Evolutionary conservation across 768 basidiomycete genomes (phyloP).

Genomic region (Russula abietina): DNA sequence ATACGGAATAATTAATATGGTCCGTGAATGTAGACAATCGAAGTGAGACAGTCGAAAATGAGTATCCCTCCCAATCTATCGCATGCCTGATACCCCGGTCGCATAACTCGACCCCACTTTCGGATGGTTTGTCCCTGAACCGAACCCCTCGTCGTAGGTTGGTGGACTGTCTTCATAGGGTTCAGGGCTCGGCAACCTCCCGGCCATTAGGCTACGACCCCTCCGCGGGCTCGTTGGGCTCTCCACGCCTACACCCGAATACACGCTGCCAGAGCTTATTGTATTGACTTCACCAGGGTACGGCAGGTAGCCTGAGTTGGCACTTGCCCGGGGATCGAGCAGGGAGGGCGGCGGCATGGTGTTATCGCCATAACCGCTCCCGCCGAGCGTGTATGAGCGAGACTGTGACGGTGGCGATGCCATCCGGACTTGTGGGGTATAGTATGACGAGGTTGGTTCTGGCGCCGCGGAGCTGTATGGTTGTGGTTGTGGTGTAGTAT

Average conservation of each 20-base stretch:
- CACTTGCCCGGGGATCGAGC: slow-evolving; percentile 15
- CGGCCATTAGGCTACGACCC: not conserved
- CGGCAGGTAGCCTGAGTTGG: slow-evolving; percentile 23
- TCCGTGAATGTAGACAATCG: not conserved
- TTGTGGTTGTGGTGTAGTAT: slow-evolving; percentile 28
- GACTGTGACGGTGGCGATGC: not conserved
- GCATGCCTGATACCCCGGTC: slow-evolving; percentile 3
- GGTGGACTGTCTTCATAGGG: slow-evolving; percentile 55
- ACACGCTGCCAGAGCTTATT: slow-evolving; percentile 12
- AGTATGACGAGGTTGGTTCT: slow-evolving; percentile 12
- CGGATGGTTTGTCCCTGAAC: not conserved
- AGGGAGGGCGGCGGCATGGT: slow-evolving; percentile 34
- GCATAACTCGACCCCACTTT: not conserved
- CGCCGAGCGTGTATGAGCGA: slow-evolving; percentile 52
- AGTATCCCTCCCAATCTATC: slow-evolving; percentile 6
- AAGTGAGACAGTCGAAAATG: not conserved
- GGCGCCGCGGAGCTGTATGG: slow-evolving; percentile 18
- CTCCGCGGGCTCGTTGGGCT: not conserved
- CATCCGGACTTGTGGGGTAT: slow-evolving; percentile 13
- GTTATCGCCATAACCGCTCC: slow-evolving; percentile 49
- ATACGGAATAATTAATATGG: slow-evolving; percentile 5
- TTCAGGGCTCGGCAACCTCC: slow-evolving; percentile 10
- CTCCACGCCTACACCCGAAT: slow-evolving; percentile 8
- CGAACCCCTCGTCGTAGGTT: slow-evolving; percentile 51
- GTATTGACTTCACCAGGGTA: slow-evolving; percentile 21